Evolutionary conservation across 257 asterid species (phyloP).

Genomic region (Primulina tabacum): DNA sequence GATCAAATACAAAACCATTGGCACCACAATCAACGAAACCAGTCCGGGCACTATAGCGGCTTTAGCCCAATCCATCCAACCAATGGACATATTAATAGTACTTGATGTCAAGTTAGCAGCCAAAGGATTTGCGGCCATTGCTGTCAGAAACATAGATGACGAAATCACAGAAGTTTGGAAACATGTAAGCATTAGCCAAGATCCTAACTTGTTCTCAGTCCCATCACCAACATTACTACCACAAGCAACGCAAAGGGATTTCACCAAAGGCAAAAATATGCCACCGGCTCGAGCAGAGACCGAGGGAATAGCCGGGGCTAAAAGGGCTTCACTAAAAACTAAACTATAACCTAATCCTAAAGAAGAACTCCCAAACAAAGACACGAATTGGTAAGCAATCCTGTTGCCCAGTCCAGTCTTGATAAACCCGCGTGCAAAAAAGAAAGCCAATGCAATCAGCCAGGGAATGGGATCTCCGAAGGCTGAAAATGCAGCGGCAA

Average conservation of each 20-base stretch:
- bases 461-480: constrained; percentile 97
- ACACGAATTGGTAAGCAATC: constrained; percentile 86
- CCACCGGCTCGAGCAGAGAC: constrained; percentile 98
- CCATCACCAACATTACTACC: constrained; percentile 95
- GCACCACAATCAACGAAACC: constrained; percentile 76
- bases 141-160: constrained; percentile 89
- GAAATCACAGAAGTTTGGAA: constrained; percentile 93
- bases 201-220: constrained; percentile 78
- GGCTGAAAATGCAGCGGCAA: constrained; percentile 91
- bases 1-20: constrained; percentile 60
- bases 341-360: constrained; percentile 88
- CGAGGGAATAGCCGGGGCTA: constrained; percentile 95
- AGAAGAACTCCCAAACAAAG: constrained; percentile 78
- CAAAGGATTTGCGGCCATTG: constrained; percentile 98
- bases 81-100: constrained; percentile 66
- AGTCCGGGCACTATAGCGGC: constrained; percentile 95
- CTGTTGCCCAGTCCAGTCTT: constrained; percentile 93
- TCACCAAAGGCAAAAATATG: constrained; percentile 84
- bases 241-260: constrained; percentile 88
- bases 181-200: constrained; percentile 94
- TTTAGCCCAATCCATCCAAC: constrained; percentile 99
- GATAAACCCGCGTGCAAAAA: constrained; percentile 90
- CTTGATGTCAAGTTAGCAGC: constrained; percentile 74
- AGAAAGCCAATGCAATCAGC: constrained; percentile 90
- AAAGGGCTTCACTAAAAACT: constrained; percentile 91